Evolutionary conservation across 1,139 yeast species (phyloP), one percentile per base, ranked within the genome.

Genomic region (Barnettozyma hawaiiensis): DNA sequence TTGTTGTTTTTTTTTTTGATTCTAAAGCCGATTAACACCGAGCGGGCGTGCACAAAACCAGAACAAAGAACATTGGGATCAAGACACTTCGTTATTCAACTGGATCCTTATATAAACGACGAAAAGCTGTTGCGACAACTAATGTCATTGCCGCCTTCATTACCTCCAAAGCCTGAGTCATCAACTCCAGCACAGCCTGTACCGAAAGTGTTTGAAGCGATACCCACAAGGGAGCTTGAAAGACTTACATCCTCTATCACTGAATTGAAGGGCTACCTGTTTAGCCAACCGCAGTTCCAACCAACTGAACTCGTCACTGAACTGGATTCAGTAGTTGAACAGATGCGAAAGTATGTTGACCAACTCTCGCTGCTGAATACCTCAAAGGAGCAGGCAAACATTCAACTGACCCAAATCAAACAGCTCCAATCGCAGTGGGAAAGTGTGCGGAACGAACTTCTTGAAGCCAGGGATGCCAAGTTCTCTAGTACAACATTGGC

Each of bases 231-330:
- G 0, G 60, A 62, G 42, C 47, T 66, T 4, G 48, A 55, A 11
- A 59, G 54, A 31, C 48, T 66, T 2, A 31, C 54, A 5, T 42
- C 48, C 4, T 48, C 58, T 1, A 45, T 56, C 14, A 49, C 51
- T 5, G 44, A 61, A 3, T 43, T 62, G 0, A 54, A 48, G 34
- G 66, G 69, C 0, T 62, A 58, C 39, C 44, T 64, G 4, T 37
- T 54, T 2, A 43, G 48, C 0, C 40, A 50, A 10, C 41, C 50
- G 19, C 45, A 48, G 19, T 46, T 47, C 15, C 48, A 50, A 6
- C 27, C 47, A 2, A 38, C 55, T 1, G 38, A 46, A 1, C 44
- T 47, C 1, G 42, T 32, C 0, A n/a, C 35, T 0, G 48, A 45
- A 16, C 35, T 55, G 12, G 47, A 45, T 15, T 14, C 12, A 0